phyloP scores from a whole-genome alignment of 257 asterid genomes.

The Linaria vulgaris region DNA sequence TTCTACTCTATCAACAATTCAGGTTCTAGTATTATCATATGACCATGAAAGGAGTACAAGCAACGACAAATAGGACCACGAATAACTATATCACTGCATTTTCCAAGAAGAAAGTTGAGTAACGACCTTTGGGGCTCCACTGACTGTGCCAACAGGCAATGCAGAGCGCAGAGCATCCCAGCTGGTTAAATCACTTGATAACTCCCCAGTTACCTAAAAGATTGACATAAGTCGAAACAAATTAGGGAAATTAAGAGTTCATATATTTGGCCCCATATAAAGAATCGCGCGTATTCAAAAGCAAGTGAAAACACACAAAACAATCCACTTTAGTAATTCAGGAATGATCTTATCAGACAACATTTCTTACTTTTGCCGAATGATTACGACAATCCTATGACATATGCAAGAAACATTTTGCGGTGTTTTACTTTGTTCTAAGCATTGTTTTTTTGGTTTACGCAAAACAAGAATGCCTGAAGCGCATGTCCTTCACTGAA shows the following conservation, averaged over 20 bases:
- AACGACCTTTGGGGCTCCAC: constrained; percentile 99
- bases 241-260: constrained; percentile 13
- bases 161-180: constrained; percentile 99
- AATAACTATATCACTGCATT: constrained; percentile 10
- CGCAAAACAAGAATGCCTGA: constrained; percentile 11
- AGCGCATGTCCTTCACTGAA: not conserved
- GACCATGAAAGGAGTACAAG: not conserved
- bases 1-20: not conserved
- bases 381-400: not conserved
- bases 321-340: not conserved
- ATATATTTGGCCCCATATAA: not conserved
- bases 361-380: constrained; percentile 8
- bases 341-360: constrained; percentile 11
- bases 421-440: not conserved
- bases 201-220: constrained; percentile 84
- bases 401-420: constrained; percentile 11
- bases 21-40: not conserved
- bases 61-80: not conserved
- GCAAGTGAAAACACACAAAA: not conserved
- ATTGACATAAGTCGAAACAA: constrained; percentile 18
- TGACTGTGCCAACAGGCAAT: constrained; percentile 97
- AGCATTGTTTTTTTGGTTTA: not conserved
- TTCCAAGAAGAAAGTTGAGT: constrained; percentile 18
- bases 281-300: constrained; percentile 1
- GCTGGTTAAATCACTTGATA: constrained; percentile 66